phyloP scores from a whole-genome alignment of 2,329 filamentous ascomycete species.

The Ophiostoma triangulosporum region DNA sequence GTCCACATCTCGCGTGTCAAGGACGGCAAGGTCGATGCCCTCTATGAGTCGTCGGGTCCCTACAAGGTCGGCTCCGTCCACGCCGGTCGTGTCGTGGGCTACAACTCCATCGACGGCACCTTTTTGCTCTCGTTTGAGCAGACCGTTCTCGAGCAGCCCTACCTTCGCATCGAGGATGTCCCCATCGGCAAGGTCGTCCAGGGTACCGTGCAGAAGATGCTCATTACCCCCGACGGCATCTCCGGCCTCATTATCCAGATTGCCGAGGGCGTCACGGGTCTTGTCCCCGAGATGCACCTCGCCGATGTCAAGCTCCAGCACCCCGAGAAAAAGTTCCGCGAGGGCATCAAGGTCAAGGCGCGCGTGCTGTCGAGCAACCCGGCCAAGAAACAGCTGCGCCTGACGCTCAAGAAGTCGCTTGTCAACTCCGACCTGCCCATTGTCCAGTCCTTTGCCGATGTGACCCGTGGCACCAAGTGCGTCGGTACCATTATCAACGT shows the following conservation, averaged over 20 bases:
- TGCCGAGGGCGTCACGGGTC: conserved; percentile 75
- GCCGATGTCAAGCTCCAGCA: conserved; percentile 79
- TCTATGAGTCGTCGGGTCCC: conserved; percentile 63
- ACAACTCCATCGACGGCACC: conserved; percentile 74
- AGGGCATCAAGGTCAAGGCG: conserved; percentile 71
- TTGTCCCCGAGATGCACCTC: conserved; percentile 78
- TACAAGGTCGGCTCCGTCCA: conserved; percentile 71
- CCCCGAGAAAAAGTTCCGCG: conserved; percentile 90
- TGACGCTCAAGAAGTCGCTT: conserved; percentile 89
- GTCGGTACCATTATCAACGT: conserved; percentile 82
- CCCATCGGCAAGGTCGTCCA: conserved; percentile 67
- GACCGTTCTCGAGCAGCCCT: conserved; percentile 71
- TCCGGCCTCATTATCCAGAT: conserved; percentile 71
- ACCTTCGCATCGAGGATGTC: conserved; percentile 83
- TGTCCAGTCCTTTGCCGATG: conserved; percentile 63
- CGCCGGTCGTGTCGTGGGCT: conserved; percentile 69
- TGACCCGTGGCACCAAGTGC: conserved; percentile 61
- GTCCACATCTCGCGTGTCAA: conserved; percentile 89
- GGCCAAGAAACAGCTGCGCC: conserved; percentile 61
- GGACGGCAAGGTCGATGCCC: conserved; percentile 74
- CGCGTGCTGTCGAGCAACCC: conserved; percentile 71
- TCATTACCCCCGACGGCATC: conserved; percentile 66
- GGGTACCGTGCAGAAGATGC: conserved; percentile 70
- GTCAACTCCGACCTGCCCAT: conserved; percentile 77
- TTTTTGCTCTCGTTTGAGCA: conserved; percentile 78